A percentile compares a stretch with the other conserved stretches of the same genome.
Evolutionary conservation across 345 rosid genomes (phyloP).

Genomic region (Eucalyptus guilfoylei): DNA sequence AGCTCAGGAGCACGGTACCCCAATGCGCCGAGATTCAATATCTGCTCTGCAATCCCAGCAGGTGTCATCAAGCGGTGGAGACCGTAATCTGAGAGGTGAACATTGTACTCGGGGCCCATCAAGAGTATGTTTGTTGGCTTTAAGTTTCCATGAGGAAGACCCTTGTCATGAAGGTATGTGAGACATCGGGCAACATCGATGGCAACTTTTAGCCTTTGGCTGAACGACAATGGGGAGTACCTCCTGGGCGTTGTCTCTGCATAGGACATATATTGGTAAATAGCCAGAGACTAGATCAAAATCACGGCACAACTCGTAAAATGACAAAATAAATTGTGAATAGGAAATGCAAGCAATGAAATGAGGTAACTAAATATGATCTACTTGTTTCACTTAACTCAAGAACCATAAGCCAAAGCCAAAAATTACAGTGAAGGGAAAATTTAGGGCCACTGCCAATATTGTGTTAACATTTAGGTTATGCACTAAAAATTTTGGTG

Average conservation of each 20-base stretch:
- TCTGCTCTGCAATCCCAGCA: conserved; percentile 80
- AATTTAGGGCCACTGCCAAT: background rate
- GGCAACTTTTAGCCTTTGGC: conserved; percentile 69
- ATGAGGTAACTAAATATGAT: background rate
- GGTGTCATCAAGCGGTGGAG: conserved; percentile 85
- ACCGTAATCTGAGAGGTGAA: conserved; percentile 59
- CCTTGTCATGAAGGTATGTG: conserved; percentile 72
- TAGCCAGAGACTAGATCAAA: background rate
- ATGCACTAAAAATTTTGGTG: background rate
- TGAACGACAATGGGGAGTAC: conserved; percentile 61
- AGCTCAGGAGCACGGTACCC: conserved; percentile 94
- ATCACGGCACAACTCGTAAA: background rate
- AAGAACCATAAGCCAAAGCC: background rate
- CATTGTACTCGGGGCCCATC: conserved; percentile 32
- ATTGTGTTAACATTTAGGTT: background rate
- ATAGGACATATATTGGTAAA: background rate
- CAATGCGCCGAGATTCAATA: conserved; percentile 79
- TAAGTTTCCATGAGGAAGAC: conserved; percentile 76
- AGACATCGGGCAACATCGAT: conserved; percentile 71
- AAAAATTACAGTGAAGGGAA: background rate
- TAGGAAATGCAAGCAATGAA: background rate
- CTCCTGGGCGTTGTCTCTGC: conserved; percentile 95
- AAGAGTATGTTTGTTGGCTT: conserved; percentile 82
- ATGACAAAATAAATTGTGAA: background rate
- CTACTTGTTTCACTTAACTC: background rate